Evolutionary conservation across 2,329 filamentous ascomycete genomes (phyloP), one percentile per base, ranked within the genome.

Genomic region (Atkinsonella hypoxylon): DNA sequence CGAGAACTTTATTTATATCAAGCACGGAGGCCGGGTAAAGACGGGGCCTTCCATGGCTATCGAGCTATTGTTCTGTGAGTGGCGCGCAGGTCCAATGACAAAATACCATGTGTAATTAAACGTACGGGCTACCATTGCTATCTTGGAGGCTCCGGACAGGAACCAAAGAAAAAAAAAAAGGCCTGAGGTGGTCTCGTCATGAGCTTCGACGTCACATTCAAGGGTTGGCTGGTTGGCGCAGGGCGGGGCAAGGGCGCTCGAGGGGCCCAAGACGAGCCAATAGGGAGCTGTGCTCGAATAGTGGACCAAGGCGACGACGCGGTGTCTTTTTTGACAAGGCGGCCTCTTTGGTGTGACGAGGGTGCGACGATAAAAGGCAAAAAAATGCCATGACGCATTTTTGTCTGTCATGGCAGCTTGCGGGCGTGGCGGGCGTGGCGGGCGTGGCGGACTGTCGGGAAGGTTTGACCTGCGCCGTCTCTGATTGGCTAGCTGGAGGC

Each of bases 371-470:
- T 48, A 51, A 45, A 48, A 40, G 32, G 31, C 44, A 12, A 22
- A 0, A 10, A 47, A 15, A 51, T 30, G 55, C 51, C 43, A 59
- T 62, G 61, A 62, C 60, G 60, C 60, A 61, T 59, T 61, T 60
- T 55, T 47, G 47, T 54, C 53, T 62, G 58, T 61, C 59, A 60
- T 55, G 51, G 18, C 30, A 45, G 50, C 26, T 11, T 40, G 44
- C 43, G 49, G 51, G 50, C 52, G 48, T 22, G 12, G 18, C 36
- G 36, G 13, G 7, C 18, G 15, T n/a, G n/a, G n/a, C n/a, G n/a
- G n/a, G n/a, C n/a, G n/a, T n/a, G n/a, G n/a, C n/a, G 41, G 7
- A 44, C n/a, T 12, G 22, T 20, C n/a, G n/a, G n/a, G n/a, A n/a
- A n/a, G 41, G 17, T 31, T 44, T 5, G n/a, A 6, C 43, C 3